Base-by-base conservation (phyloP, 495 filamentous ascomycete species). In the Trichoderma reesei region DNA sequence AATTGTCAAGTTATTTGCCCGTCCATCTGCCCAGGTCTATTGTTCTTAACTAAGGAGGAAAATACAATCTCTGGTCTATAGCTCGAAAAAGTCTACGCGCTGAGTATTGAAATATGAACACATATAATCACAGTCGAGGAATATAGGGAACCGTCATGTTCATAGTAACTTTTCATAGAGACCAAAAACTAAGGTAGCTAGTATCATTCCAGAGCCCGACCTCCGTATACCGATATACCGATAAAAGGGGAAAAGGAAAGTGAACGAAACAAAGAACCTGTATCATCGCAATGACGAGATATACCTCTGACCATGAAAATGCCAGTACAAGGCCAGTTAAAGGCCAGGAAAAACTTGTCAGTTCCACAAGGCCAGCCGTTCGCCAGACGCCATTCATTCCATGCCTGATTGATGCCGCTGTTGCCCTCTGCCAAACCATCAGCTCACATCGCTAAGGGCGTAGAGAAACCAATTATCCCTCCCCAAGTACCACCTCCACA, bases 331-430 rank as follows among this genome's bases (percentile, higher is more conserved):
- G n/a, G n/a, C n/a, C n/a, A n/a, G n/a, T n/a, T n/a, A 48, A 31
- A 56, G 48, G 48, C 33, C 20, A 34, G 33, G 48, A 26, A 56
- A 14, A 0, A 34, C 20, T 56, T n/a, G 8, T 26, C 3, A 33
- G 10, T 33, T 33, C 48, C 20, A 3, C 31, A 56, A 34, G 48
- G 48, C 48, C 48, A 8, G 9, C 31, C 48, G 6, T 13, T 56
- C 48, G 48, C 48, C 48, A 56, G 48, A 56, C 48, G 48, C 59
- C 59, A 38, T 61, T 41, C 31, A 20, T 18, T 20, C 34, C 41
- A 41, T 18, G 59, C 59, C 20, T 39, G 34, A 61, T 41, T 39
- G 18, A 39, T 41, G 36, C 59, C 59, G 39, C 59, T 38, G 34
- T 18, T 14, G 59, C 34, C 59, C 16, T 41, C 36, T 10, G 7